Percentiles rank a stretch among this genome's conserved stretches.
Conservation (phyloP, 208 protist species). For the Crithidia fasciculata region DNA sequence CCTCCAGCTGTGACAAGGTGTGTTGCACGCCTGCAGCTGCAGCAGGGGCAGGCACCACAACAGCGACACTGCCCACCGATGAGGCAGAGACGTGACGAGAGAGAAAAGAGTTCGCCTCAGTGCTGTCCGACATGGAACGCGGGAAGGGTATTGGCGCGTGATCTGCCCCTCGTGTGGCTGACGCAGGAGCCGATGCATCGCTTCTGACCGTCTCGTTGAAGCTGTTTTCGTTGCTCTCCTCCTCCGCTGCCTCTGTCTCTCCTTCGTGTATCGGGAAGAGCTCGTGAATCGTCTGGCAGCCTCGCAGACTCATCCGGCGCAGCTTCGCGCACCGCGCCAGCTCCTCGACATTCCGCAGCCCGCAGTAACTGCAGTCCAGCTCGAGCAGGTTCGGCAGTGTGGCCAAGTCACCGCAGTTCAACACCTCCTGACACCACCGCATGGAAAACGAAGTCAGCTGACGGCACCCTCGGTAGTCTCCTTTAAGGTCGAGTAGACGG, state of each 20-base stretch:
- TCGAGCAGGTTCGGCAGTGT: conserved; percentile 17
- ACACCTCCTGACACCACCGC: conserved; percentile 17
- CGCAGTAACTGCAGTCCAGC: conserved; percentile 27
- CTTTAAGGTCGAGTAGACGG: conserved; percentile 11
- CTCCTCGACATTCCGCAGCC: conserved; percentile 5
- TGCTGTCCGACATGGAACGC: not conserved
- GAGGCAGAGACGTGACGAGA: not conserved
- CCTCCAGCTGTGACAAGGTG: conserved; percentile 16
- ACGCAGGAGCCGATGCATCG: not conserved
- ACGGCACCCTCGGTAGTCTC: conserved; percentile 13
- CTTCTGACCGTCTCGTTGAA: not conserved
- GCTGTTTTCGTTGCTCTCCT: not conserved
- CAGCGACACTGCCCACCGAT: not conserved
- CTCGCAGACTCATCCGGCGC: conserved; percentile 21
- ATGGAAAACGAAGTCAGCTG: conserved; percentile 23
- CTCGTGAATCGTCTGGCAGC: conserved; percentile 17
- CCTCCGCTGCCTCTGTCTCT: too few species aligned
- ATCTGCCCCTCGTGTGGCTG: too few species aligned
- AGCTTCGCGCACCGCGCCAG: conserved; percentile 12
- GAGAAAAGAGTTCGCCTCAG: not conserved
- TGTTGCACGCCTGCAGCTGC: too few species aligned
- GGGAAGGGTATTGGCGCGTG: too few species aligned
- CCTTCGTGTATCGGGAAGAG: conserved; percentile 3
- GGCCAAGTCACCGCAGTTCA: conserved; percentile 19
- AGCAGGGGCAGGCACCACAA: not conserved